Evolutionary conservation across 345 rosid genomes (phyloP).

Genomic region (Aegle marmelos): DNA sequence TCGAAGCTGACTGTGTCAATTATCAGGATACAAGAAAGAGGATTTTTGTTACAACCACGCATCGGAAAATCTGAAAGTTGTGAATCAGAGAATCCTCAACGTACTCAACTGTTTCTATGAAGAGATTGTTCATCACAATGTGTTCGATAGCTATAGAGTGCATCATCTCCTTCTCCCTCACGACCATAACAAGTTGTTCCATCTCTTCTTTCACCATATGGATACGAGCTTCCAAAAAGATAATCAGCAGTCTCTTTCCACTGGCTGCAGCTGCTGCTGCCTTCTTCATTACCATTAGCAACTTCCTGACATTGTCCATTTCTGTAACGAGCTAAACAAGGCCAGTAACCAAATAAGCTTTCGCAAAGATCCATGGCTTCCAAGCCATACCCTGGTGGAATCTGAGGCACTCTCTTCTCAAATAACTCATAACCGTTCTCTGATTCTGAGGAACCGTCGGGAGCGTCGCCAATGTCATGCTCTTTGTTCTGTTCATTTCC

Average conservation of each 20-base stretch:
- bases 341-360: constrained; percentile 70
- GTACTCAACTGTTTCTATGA: constrained; percentile 14
- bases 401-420: constrained; percentile 32
- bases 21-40: background rate
- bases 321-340: constrained; percentile 41
- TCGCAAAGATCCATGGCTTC: constrained; percentile 83
- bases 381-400: constrained; percentile 73
- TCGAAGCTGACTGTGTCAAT: background rate
- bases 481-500: background rate
- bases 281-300: constrained; percentile 13
- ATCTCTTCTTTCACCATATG: constrained; percentile 35
- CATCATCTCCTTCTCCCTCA: background rate
- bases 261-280: constrained; percentile 24
- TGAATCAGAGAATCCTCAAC: constrained; percentile 9
- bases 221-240: constrained; percentile 64
- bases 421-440: constrained; percentile 9
- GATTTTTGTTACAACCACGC: background rate
- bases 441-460: no score
- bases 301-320: constrained; percentile 24
- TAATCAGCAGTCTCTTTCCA: constrained; percentile 67
- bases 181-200: background rate
- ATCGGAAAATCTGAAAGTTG: background rate
- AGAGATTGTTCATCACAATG: constrained; percentile 14
- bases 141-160: constrained; percentile 14
- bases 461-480: background rate